Percentiles rank a stretch among this genome's conserved stretches.
Evolutionary conservation across 257 asterid species (phyloP).

Genomic region (Anisodus acutangulus): DNA sequence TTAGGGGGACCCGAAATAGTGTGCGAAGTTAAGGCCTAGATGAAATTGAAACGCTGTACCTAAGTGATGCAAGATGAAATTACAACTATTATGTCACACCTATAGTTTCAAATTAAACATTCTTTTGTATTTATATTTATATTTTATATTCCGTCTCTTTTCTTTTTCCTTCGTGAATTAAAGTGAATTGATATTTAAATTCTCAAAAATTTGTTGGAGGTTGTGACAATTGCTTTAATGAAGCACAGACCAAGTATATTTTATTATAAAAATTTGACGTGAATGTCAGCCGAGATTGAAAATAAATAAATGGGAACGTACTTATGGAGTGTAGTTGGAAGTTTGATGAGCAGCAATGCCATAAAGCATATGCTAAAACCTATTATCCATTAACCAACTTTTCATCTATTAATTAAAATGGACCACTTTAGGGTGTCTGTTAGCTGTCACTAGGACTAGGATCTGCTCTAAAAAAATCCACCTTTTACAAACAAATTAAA

Average conservation of each 20-base stretch:
- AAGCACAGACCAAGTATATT: not conserved
- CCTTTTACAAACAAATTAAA: not conserved
- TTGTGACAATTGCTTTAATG: not conserved
- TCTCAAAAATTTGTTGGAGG: not conserved
- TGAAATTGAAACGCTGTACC: not conserved
- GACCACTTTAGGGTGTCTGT: not conserved
- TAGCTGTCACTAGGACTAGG: not conserved
- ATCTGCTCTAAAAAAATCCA: not conserved
- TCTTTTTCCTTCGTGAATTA: not conserved
- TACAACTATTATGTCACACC: no score
- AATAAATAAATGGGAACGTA: not conserved
- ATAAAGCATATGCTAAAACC: not conserved
- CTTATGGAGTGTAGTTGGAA: constrained; percentile 30
- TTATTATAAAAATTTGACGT: not conserved
- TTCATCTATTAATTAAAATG: not conserved
- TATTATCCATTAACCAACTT: not conserved
- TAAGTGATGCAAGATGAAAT: not conserved
- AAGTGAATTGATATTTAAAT: not conserved
- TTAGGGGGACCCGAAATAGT: not conserved
- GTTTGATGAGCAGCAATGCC: not conserved
- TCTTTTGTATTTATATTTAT: no score
- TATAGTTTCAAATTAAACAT: no score
- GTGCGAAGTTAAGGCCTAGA: not conserved
- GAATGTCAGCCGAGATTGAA: not conserved
- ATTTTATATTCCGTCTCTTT: not conserved